Evolutionary conservation across 805 yeast genomes (phyloP).

Genomic region (Suhomyces tanzawaensis): DNA sequence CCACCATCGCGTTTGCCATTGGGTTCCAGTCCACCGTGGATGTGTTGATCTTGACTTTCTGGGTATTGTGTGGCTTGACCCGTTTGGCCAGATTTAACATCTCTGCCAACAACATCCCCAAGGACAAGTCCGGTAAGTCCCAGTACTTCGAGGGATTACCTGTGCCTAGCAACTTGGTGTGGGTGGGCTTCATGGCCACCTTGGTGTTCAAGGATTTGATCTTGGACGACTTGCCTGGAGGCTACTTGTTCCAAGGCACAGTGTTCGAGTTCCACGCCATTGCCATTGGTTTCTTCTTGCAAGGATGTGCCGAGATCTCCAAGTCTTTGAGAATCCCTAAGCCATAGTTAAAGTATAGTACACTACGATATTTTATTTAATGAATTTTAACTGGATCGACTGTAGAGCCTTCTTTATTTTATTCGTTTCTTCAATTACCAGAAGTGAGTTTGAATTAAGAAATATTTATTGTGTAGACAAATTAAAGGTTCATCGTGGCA

Average conservation of each 20-base stretch:
- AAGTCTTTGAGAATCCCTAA: slow-evolving; percentile 91
- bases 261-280: slow-evolving; percentile 74
- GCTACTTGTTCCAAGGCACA: slow-evolving; percentile 53
- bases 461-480: too few species aligned
- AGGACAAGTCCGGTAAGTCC: slow-evolving; percentile 82
- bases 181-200: slow-evolving; percentile 71
- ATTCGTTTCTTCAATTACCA: too few species aligned
- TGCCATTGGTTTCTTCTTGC: slow-evolving; percentile 59
- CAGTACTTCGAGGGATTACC: slow-evolving; percentile 96
- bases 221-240: slow-evolving; percentile 61
- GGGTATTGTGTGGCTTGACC: slow-evolving; percentile 90
- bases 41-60: slow-evolving; percentile 69
- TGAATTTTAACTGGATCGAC: too few species aligned
- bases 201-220: slow-evolving; percentile 55
- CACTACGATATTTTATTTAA: too few species aligned
- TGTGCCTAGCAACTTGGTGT: slow-evolving; percentile 79
- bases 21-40: slow-evolving; percentile 87
- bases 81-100: slow-evolving; percentile 95
- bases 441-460: too few species aligned
- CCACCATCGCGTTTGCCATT: slow-evolving; percentile 84
- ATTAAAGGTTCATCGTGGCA: too few species aligned
- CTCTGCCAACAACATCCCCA: slow-evolving; percentile 88
- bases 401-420: too few species aligned
- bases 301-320: slow-evolving; percentile 89
- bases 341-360: slow-evolving; percentile 55